Percentiles rank a stretch among this genome's conserved stretches.
phyloP scores from a whole-genome alignment of 2,329 filamentous ascomycete species.

The Neonectria sp. region DNA sequence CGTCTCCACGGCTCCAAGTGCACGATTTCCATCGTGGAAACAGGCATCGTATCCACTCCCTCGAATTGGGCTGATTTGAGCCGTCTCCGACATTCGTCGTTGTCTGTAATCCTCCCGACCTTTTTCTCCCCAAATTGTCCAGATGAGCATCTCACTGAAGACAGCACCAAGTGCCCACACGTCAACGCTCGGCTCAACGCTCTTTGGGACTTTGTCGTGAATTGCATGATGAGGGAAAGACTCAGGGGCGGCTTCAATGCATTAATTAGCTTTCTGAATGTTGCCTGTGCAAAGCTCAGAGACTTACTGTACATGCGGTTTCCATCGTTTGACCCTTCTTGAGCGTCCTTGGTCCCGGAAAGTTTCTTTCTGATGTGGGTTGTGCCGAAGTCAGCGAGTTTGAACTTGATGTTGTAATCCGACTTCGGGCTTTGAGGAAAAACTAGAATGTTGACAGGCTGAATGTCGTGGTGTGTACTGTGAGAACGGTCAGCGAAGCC shows the following conservation, averaged over 20 bases:
- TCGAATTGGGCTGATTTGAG: background rate
- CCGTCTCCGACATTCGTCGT: background rate
- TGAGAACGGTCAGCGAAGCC: background rate
- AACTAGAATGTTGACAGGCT: conserved; percentile 33
- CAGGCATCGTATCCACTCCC: conserved; percentile 1
- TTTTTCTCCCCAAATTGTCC: conserved; percentile 16
- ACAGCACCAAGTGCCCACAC: conserved; percentile 32
- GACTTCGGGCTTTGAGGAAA: conserved; percentile 8
- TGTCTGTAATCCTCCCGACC: conserved; percentile 18
- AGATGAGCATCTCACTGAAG: conserved; percentile 32
- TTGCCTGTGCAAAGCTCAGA: background rate
- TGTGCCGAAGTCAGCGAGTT: conserved; percentile 29
- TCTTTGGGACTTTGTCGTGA: background rate
- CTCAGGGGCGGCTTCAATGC: conserved; percentile 24
- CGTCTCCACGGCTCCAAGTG: background rate
- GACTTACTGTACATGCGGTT: conserved; percentile 34
- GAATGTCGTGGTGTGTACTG: conserved; percentile 32
- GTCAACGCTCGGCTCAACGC: background rate
- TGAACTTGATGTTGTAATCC: conserved; percentile 21
- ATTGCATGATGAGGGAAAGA: background rate
- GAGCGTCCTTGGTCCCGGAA: background rate
- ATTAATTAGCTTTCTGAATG: background rate
- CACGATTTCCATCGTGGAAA: conserved; percentile 22
- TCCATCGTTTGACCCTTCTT: background rate
- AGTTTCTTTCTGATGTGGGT: background rate